Conservation (phyloP, 257 asterid genomes). For the Ajuga chamaepitys region DNA sequence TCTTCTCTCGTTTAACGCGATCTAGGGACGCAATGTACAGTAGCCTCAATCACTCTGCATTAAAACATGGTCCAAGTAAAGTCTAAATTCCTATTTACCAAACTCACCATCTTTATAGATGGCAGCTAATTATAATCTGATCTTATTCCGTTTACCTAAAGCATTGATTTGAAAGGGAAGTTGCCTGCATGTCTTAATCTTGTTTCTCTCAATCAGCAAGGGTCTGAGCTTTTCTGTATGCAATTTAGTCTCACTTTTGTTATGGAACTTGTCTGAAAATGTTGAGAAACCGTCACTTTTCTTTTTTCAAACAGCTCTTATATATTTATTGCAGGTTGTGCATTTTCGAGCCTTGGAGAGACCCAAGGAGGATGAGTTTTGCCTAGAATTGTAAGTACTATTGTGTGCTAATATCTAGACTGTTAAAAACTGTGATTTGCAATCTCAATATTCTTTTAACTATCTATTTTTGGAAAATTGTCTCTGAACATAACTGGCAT, state of each 20-base stretch:
- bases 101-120: background rate
- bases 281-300: too few species aligned
- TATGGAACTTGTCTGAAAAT: too few species aligned
- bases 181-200: background rate
- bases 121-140: background rate
- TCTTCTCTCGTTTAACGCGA: background rate
- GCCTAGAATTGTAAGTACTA: conserved; percentile 80
- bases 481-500: conserved; percentile 17
- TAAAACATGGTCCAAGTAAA: background rate
- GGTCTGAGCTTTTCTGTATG: background rate
- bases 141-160: background rate
- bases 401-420: background rate
- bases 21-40: background rate
- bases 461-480: background rate
- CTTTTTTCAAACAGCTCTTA: background rate
- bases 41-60: background rate
- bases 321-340: conserved; percentile 51
- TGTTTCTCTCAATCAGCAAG: background rate
- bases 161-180: background rate
- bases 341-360: conserved; percentile 85
- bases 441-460: conserved; percentile 13
- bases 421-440: conserved; percentile 6
- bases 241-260: background rate
- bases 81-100: background rate
- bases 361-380: conserved; percentile 92